These are phyloP conservation scores for Arthrobotrys musiformis DNA, from an alignment of 2,329 filamentous ascomycete species.

Conservation along the genomic window DNA sequence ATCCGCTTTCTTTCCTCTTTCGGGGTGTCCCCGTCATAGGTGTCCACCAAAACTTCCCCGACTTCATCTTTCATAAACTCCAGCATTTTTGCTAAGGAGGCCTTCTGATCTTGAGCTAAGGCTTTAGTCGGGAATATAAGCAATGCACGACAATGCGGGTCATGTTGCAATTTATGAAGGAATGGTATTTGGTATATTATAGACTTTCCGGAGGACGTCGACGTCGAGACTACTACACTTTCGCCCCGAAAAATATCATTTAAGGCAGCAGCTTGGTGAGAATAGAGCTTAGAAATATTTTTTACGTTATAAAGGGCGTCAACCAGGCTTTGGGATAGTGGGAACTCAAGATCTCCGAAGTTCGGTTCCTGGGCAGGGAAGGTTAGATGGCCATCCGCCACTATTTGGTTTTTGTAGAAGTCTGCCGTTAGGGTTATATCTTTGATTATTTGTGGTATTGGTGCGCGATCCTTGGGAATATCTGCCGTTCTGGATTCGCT, in stretches of 20 bases:
- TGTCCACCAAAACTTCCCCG: constrained; percentile 82
- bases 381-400: constrained; percentile 89
- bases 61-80: constrained; percentile 78
- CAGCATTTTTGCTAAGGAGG: constrained; percentile 86
- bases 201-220: constrained; percentile 95
- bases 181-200: constrained; percentile 98
- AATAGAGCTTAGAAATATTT: constrained; percentile 84
- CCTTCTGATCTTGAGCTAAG: constrained; percentile 89
- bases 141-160: constrained; percentile 82
- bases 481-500: constrained; percentile 65
- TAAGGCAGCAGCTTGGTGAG: constrained; percentile 92
- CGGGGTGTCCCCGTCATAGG: constrained; percentile 93
- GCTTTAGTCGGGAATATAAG: constrained; percentile 99
- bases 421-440: constrained; percentile 79
- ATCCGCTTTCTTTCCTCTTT: constrained; percentile 81
- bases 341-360: constrained; percentile 84
- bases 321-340: constrained; percentile 89
- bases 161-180: constrained; percentile 82
- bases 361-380: constrained; percentile 86
- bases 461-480: constrained; percentile 82
- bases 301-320: constrained; percentile 94
- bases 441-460: constrained; percentile 83
- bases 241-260: constrained; percentile 84
- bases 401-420: constrained; percentile 93
- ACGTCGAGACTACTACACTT: constrained; percentile 92